These are phyloP conservation scores for Blastomyces silverae DNA, from an alignment of 2,329 filamentous ascomycete species.

Conservation along the genomic window DNA sequence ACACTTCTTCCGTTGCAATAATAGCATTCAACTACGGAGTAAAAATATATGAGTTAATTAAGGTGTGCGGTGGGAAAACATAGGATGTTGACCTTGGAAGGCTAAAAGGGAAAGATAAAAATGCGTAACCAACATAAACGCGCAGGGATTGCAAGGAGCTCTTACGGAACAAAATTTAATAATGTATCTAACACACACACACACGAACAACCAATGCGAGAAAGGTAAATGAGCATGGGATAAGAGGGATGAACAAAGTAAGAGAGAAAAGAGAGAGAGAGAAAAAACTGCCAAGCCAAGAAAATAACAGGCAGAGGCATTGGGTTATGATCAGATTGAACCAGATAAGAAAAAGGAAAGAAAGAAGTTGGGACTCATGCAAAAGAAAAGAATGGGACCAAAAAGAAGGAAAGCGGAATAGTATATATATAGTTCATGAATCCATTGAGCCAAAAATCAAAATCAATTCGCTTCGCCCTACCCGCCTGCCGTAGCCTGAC, in stretches of 20 bases:
- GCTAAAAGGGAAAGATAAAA: neutral
- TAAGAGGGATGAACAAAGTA: constrained; percentile 2
- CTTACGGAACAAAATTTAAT: neutral
- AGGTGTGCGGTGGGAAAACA: neutral
- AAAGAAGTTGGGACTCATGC: constrained; percentile 18
- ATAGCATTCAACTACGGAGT: neutral
- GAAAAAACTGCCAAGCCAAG: neutral
- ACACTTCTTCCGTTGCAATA: neutral
- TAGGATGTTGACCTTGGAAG: neutral
- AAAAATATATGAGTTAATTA: neutral
- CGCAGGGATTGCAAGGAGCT: neutral
- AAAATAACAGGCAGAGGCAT: constrained; percentile 8
- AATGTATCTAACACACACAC: no score
- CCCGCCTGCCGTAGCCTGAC: neutral
- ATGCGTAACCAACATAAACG: neutral
- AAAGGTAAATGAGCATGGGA: neutral
- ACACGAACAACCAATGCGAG: neutral
- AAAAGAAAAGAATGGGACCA: constrained; percentile 21
- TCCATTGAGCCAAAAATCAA: neutral
- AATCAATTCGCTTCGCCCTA: constrained; percentile 27
- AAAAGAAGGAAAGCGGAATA: constrained; percentile 21
- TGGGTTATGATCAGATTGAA: neutral
- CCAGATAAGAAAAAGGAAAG: constrained; percentile 8
- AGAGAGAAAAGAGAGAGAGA: neutral
- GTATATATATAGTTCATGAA: neutral